phyloP scores from a whole-genome alignment of 129 eudicot genomes.

The Deinandra increscens region DNA sequence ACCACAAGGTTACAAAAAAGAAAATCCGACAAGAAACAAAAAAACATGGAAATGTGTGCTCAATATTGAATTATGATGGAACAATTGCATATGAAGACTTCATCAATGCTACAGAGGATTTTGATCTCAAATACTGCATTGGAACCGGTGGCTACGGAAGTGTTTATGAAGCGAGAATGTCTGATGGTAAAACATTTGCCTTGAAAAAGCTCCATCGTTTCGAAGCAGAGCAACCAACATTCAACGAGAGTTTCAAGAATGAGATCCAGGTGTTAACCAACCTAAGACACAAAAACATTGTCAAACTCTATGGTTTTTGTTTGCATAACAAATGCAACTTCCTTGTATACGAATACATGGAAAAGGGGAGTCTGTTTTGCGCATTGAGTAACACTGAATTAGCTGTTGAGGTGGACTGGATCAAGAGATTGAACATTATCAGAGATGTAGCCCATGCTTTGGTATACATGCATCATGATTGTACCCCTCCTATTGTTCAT shows the following conservation, averaged over 20 bases:
- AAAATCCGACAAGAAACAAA: background rate
- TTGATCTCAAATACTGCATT: slow-evolving; percentile 40
- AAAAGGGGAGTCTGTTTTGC: slow-evolving; percentile 41
- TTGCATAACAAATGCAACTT: slow-evolving; percentile 31
- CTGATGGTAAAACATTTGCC: slow-evolving; percentile 33
- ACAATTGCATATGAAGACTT: slow-evolving; percentile 36
- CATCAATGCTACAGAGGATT: slow-evolving; percentile 36
- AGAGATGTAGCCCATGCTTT: slow-evolving; percentile 39
- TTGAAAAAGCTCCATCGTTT: slow-evolving; percentile 35
- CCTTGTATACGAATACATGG: slow-evolving; percentile 41
- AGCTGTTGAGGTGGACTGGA: slow-evolving; percentile 14
- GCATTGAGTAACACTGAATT: slow-evolving; percentile 6
- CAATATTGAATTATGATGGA: slow-evolving; percentile 31
- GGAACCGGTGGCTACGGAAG: slow-evolving; percentile 43
- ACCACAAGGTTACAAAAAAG: background rate
- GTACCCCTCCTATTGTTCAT: slow-evolving; percentile 18
- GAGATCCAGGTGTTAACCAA: slow-evolving; percentile 29
- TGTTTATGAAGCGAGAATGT: slow-evolving; percentile 34
- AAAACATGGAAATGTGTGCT: slow-evolving; percentile 29
- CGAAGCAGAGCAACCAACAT: slow-evolving; percentile 28
- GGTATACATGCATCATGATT: slow-evolving; percentile 35
- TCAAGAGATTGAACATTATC: slow-evolving; percentile 31
- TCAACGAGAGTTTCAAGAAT: slow-evolving; percentile 32
- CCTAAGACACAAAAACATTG: slow-evolving; percentile 31
- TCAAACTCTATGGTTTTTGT: slow-evolving; percentile 38